Conservation (phyloP, 129 eudicot species). For the Escallonia herrerae region DNA sequence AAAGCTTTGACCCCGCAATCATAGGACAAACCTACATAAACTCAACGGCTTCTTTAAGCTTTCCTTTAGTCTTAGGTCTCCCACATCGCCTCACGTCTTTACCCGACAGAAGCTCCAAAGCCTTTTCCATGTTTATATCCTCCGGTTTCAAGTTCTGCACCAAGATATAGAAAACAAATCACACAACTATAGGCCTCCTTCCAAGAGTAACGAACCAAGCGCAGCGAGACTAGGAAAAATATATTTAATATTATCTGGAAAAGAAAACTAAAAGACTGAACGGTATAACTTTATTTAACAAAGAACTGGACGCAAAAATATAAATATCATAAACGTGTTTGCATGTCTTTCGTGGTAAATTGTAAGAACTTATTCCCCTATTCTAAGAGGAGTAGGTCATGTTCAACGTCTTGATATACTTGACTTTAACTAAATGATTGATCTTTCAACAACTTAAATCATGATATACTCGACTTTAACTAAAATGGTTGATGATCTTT, state of each 20-base stretch:
- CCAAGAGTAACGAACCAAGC: not conserved
- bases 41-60: slow-evolving; percentile 21
- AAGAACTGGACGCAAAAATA: not conserved
- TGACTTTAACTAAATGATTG: no score
- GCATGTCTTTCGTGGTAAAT: not conserved
- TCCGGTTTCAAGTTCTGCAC: slow-evolving; percentile 49
- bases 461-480: no score
- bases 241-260: not conserved
- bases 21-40: no score
- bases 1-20: no score
- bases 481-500: no score
- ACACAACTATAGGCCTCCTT: not conserved
- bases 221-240: not conserved
- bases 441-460: no score
- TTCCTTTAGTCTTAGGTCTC: slow-evolving; percentile 53
- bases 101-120: slow-evolving; percentile 53
- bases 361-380: not conserved
- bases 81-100: slow-evolving; percentile 67
- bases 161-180: not conserved
- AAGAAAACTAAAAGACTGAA: not conserved
- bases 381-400: not conserved
- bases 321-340: not conserved
- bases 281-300: not conserved
- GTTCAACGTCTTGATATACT: no score
- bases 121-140: slow-evolving; percentile 67